Evolutionary conservation across 164 flowering plant genomes (phyloP), one percentile per base, ranked within the genome.

Genomic region (Vitis cinerea): DNA sequence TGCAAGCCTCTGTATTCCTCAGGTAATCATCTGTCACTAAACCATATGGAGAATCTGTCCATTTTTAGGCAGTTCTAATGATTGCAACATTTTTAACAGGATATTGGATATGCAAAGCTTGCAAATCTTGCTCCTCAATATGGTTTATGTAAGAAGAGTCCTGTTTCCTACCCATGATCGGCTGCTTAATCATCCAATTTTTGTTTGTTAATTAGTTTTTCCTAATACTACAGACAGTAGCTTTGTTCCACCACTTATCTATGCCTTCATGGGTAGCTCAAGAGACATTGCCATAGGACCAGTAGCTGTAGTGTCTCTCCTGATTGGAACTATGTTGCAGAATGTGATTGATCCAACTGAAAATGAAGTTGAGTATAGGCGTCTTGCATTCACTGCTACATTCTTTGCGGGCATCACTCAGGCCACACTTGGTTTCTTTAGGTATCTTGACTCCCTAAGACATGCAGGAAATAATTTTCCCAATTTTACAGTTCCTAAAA

Each of bases 201-300:
- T 69, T 2, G 61, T 51, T n/a, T 49, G 15, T 31, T 31, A 23
- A 27, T 59, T 61, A 10, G 44, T 11, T 29, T 68, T 66, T 11
- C n/a, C n/a, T 73, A 60, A 31, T 66, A 19, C 61, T 67, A 48
- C 85, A 92, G 98, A 94, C 71, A 87, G 96, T 12, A 94, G 98
- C 80, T 88, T 94, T 74, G 99, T 94, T 61, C 99, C 99, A 17
- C 99, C 99, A n/a, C 68, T 94, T 60, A 72, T 94, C 29, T 94
- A 94, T 75, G 95, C 99, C n/a, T 79, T 83, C 76, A 90, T 94
- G 97, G 99, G 99, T 19, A 94, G 97, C 79, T 94, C 99, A n/a
- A 86, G 90, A 76, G 97, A 94, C 74, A 91, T 94, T 64, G 99
- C 93, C 44, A 94, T 94, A 10, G 99, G 99, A 64, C 99, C 99